A percentile compares a stretch with the other conserved stretches of the same genome.
Evolutionary conservation across 2,329 filamentous ascomycete genomes (phyloP).

Genomic region (Hysterium pulicare): DNA sequence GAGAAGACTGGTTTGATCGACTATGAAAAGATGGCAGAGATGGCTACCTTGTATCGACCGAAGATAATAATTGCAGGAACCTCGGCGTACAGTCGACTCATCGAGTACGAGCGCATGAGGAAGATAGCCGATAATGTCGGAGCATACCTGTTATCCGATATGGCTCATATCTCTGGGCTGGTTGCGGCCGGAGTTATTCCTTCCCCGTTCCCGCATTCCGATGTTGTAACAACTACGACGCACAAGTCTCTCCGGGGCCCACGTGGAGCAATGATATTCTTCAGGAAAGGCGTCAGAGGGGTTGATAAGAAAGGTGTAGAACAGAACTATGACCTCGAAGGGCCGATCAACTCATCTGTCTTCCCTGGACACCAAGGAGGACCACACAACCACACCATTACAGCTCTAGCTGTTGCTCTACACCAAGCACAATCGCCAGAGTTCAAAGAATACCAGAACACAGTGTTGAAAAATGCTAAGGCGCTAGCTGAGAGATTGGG

Average conservation of each 20-base stretch:
- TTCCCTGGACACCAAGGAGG: conserved; percentile 99
- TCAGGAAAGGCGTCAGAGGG: conserved; percentile 91
- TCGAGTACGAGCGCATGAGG: conserved; percentile 95
- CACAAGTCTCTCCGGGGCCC: conserved; percentile 98
- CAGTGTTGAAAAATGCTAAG: conserved; percentile 91
- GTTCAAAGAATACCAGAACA: conserved; percentile 90
- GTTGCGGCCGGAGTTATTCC: conserved; percentile 91
- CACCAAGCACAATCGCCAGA: conserved; percentile 89
- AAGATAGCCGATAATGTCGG: conserved; percentile 91
- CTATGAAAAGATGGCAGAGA: conserved; percentile 88
- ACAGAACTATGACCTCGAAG: conserved; percentile 90
- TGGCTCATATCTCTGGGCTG: conserved; percentile 97
- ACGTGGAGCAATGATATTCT: conserved; percentile 99
- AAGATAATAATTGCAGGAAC: conserved; percentile 96
- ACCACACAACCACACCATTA: conserved; percentile 99
- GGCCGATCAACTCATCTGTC: conserved; percentile 96
- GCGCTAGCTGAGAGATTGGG: conserved; percentile 69
- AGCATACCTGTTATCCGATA: conserved; percentile 93
- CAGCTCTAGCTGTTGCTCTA: conserved; percentile 87
- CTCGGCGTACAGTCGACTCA: conserved; percentile 95
- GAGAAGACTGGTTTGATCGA: conserved; percentile 93
- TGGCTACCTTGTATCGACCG: conserved; percentile 86
- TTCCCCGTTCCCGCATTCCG: conserved; percentile 86
- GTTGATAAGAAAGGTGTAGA: conserved; percentile 89
- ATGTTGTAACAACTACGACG: conserved; percentile 96